Evolutionary conservation across 2,329 filamentous ascomycete genomes (phyloP), one percentile per base, ranked within the genome.

Genomic region (Ophiobolus disseminans): DNA sequence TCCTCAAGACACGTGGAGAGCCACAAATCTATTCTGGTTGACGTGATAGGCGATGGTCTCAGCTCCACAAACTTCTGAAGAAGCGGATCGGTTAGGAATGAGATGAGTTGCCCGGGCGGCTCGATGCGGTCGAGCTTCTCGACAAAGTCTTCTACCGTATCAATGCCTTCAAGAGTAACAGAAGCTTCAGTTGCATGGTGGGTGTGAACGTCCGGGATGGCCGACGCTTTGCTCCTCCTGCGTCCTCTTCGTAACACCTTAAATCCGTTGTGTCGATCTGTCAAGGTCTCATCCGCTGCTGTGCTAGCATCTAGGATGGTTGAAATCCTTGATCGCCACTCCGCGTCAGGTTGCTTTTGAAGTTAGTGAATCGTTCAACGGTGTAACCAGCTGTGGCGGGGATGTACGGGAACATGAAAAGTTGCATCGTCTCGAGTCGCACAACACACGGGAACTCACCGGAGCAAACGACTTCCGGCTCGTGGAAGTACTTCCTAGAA

Each of bases 101-200:
- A 89, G 31, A 91, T 85, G 2, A 95, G 78, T 71, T 96, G 91
- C 55, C 89, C 91, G 0, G 91, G 91, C 31, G 91, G 76, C 69
- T 94, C 89, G 20, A 96, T 86, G 57, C 82, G 88, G 59, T 95
- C 90, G 7, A 96, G 73, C 47, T 83, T 88, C 35, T 83, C 81
- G 5, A 91, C 86, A 50, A 96, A 87, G 40, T 84, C 80, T 19
- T 84, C 78, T 10, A 86, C 85, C 52, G 80, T 86, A 60, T 91
- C 87, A 44, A 95, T 84, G 64, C 95, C 91, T 66, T 95, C 90
- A 4, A 95, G 73, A 8, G 74, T 76, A 11, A 74, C 3, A 84
- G 74, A 74, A 17, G 59, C 73, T 75, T 90, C 87, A 42, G 83
- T 85, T 2, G 87, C 87, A 58, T 89, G 82, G 20, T 85, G 87